Evolutionary conservation across 768 basidiomycete species (phyloP).

Genomic region (Porphyrellus cyaneotinctus): DNA sequence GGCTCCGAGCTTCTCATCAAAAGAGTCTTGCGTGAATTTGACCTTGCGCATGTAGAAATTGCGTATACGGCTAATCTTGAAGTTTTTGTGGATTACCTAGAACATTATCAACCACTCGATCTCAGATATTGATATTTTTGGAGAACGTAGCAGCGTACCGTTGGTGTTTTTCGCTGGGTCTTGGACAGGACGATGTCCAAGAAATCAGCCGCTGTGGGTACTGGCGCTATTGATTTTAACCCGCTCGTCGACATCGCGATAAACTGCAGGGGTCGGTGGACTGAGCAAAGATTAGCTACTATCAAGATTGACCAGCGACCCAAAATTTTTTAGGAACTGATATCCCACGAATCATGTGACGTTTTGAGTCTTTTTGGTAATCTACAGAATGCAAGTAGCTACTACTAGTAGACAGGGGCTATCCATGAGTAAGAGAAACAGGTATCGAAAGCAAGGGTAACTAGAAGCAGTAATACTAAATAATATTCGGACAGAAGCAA

Average conservation of each 20-base stretch:
- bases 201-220: slow-evolving; percentile 93
- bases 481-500: slow-evolving; percentile 10
- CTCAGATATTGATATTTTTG: not conserved
- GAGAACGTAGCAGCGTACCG: slow-evolving; percentile 41
- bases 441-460: slow-evolving; percentile 29
- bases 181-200: slow-evolving; percentile 90
- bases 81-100: slow-evolving; percentile 98
- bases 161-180: slow-evolving; percentile 97
- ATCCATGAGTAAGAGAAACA: slow-evolving; percentile 15
- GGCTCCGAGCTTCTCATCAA: slow-evolving; percentile 90
- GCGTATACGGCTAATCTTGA: slow-evolving; percentile 98
- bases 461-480: slow-evolving; percentile 22
- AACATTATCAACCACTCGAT: not conserved
- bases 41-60: slow-evolving; percentile 99
- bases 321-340: slow-evolving; percentile 9
- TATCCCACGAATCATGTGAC: slow-evolving; percentile 14
- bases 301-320: slow-evolving; percentile 1
- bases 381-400: slow-evolving; percentile 21
- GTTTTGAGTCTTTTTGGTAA: slow-evolving; percentile 4
- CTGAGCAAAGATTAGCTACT: not conserved
- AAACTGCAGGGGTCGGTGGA: not conserved
- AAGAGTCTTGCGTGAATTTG: slow-evolving; percentile 96
- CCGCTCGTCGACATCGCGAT: slow-evolving; percentile 74
- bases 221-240: slow-evolving; percentile 96
- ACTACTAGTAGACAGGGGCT: slow-evolving; percentile 13